Evolutionary conservation across 2,329 filamentous ascomycete species (phyloP), one percentile per base, ranked within the genome.

Genomic region (Neofusicoccum kwambonambiense): DNA sequence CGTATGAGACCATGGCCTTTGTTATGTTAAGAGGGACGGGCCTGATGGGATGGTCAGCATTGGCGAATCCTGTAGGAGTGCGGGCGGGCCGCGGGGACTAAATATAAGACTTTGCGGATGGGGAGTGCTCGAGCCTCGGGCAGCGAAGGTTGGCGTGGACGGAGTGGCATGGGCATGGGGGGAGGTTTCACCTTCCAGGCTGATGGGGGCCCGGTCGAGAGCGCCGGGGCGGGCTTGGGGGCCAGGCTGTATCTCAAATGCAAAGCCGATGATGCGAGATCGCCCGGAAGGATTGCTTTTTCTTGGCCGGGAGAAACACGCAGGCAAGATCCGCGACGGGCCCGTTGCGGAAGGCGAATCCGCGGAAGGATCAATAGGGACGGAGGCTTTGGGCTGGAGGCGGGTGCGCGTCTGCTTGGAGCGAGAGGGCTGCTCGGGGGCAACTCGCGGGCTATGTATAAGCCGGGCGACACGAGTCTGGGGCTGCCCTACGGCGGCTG

Each of bases 1-100:
- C 64, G 69, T 74, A 77, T 56, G 76, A 74, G 64, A 76, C 72
- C 76, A 78, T 78, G 67, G 45, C 27, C 12, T 12, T 17, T 15
- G 34, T n/a, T 39, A 39, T 52, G 22, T 63, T 51, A 57, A 34
- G 54, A 57, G 17, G 54, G 44, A 11, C 41, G 39, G 54, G 54
- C 54, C 54, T 57, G 61, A 52, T 22, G 27, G 35, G 51, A 39
- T 3, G 37, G 63, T 65, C 35, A 65, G 63, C 63, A 65, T 65
- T 61, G 54, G 47, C 58, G 45, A 42, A 63, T 63, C 61, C 61
- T 63, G 47, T 34, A 44, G 61, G 61, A 63, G 44, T 61, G 54
- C 35, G 39, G 45, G 54, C 52, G 63, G 63, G 63, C 63, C 41
- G 63, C 50, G 45, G 54, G 47, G 63, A 60, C 63, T 65, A 65